Evolutionary conservation across 169 alveolate genomes (phyloP).

Genomic region (Cryptosporidium ryanae): DNA sequence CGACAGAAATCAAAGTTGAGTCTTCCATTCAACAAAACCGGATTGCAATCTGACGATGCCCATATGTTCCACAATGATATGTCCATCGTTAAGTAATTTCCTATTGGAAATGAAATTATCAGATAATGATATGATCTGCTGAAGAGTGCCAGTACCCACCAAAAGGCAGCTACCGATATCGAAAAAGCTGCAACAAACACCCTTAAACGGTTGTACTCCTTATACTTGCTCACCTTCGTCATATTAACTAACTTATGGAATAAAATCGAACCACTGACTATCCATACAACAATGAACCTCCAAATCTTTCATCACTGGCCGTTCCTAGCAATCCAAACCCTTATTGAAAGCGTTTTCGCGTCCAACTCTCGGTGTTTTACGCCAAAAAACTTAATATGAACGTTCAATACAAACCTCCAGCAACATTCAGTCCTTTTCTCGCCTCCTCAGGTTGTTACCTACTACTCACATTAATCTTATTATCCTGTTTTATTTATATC

Average conservation of each 20-base stretch:
- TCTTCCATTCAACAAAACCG: constrained; percentile 24
- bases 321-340: no score
- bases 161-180: constrained; percentile 34
- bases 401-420: no score
- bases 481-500: not conserved
- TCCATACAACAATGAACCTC: no score
- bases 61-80: constrained; percentile 72
- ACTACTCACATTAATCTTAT: not conserved
- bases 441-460: no score
- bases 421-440: no score
- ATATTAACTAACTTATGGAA: no score
- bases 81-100: constrained; percentile 64
- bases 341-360: no score
- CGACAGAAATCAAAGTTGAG: constrained; percentile 61
- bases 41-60: constrained; percentile 72
- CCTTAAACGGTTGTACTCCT: constrained; percentile 26
- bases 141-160: constrained; percentile 67
- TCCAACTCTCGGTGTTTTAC: no score
- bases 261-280: no score
- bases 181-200: constrained; percentile 60
- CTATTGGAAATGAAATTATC: constrained; percentile 60
- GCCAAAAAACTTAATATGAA: no score
- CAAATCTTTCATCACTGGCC: no score
- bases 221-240: not conserved
- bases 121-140: constrained; percentile 63